Conservation (phyloP, 352 stramenopile species). For the Elongisporangium prolatum region DNA sequence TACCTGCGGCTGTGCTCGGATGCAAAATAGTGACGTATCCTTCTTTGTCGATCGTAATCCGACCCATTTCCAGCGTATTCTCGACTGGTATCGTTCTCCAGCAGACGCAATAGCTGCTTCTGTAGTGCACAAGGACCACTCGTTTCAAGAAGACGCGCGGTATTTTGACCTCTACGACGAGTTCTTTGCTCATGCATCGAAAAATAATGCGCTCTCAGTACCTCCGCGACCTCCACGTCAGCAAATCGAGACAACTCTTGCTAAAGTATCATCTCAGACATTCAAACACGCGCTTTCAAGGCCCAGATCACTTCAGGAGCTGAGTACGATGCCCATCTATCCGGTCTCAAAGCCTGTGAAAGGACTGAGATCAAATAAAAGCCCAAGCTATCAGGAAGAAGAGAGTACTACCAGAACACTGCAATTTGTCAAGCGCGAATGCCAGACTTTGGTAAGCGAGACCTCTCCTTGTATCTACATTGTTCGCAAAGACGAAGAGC, state of each 20-base stretch:
- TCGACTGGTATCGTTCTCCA: conserved; percentile 61
- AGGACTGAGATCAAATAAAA: not conserved
- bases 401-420: not conserved
- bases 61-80: conserved; percentile 60
- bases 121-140: not conserved
- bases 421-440: not conserved
- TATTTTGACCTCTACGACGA: conserved; percentile 72
- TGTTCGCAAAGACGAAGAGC: conserved; percentile 44
- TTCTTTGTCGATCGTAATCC: conserved; percentile 77
- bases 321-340: not conserved
- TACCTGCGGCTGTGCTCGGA: conserved; percentile 43
- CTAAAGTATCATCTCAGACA: not conserved
- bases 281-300: not conserved
- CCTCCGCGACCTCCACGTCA: conserved; percentile 10
- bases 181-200: conserved; percentile 24
- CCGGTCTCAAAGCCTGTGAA: not conserved
- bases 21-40: conserved; percentile 25
- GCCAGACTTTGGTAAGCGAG: not conserved
- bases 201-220: not conserved
- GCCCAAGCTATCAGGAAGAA: not conserved
- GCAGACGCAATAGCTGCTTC: not conserved
- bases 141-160: conserved; percentile 47
- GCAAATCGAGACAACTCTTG: not conserved
- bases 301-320: not conserved
- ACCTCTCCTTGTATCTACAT: conserved; percentile 17